phyloP scores from a whole-genome alignment of 805 yeast genomes.

The Candida vaughaniae region DNA sequence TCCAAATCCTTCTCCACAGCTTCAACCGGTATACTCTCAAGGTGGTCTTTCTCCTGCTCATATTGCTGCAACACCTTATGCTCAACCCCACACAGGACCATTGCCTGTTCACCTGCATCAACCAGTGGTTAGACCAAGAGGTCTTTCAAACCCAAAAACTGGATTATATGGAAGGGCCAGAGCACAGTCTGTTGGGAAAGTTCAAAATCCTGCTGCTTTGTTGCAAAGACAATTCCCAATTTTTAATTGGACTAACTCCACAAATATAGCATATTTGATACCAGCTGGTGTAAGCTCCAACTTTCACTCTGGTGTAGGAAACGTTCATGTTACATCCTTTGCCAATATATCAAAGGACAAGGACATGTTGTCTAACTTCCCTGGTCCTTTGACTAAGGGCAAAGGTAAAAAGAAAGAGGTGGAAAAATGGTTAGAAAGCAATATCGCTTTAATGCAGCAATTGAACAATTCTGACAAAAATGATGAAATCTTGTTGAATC shows the following conservation, averaged over 20 bases:
- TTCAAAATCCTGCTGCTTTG: conserved; percentile 54
- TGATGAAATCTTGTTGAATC: conserved; percentile 30
- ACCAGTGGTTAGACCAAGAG: conserved; percentile 9
- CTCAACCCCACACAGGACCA: background rate
- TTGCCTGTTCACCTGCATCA: background rate
- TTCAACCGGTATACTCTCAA: conserved; percentile 4
- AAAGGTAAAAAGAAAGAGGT: conserved; percentile 66
- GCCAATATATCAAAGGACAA: conserved; percentile 20
- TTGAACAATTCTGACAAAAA: conserved; percentile 7
- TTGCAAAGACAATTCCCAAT: conserved; percentile 70
- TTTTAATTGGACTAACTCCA: conserved; percentile 56
- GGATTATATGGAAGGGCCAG: conserved; percentile 22
- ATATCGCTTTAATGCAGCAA: conserved; percentile 16
- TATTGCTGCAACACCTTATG: conserved; percentile 3
- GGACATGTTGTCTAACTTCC: conserved; percentile 39
- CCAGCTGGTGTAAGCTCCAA: conserved; percentile 17
- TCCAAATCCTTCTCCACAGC: conserved; percentile 3
- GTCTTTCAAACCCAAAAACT: conserved; percentile 15
- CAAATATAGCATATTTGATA: conserved; percentile 25
- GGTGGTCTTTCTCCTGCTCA: conserved; percentile 2
- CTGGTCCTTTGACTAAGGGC: conserved; percentile 62
- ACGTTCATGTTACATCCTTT: conserved; percentile 34
- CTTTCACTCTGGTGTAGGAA: conserved; percentile 22
- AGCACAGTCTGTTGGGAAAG: conserved; percentile 25
- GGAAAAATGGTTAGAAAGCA: conserved; percentile 54